These are phyloP conservation scores for Strigomonas galati DNA, from an alignment of 208 protist species.

Conservation along the genomic window DNA sequence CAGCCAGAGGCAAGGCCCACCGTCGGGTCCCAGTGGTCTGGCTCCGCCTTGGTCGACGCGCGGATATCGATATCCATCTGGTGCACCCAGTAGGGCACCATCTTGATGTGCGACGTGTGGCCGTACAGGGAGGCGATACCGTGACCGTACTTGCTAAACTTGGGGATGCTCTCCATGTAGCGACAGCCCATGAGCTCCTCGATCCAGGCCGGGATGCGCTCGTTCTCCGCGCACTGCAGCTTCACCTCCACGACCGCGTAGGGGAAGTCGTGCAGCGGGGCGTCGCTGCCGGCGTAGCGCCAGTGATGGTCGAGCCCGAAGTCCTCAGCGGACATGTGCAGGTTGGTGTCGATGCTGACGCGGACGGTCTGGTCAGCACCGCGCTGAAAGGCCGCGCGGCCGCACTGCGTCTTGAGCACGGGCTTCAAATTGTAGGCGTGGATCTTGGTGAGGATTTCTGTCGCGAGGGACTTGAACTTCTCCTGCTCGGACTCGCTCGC, in stretches of 20 bases:
- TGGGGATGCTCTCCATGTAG: slow-evolving; percentile 87
- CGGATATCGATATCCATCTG: slow-evolving; percentile 88
- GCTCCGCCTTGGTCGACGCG: slow-evolving; percentile 82
- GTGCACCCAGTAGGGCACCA: slow-evolving; percentile 90
- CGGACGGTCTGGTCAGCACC: slow-evolving; percentile 81
- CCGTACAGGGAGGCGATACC: slow-evolving; percentile 86
- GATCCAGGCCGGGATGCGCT: slow-evolving; percentile 86
- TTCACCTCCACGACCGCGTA: slow-evolving; percentile 90
- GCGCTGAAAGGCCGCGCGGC: slow-evolving; percentile 83
- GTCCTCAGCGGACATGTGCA: slow-evolving; percentile 76
- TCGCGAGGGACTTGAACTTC: slow-evolving; percentile 80
- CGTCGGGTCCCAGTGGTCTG: slow-evolving; percentile 79
- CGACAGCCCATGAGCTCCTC: slow-evolving; percentile 88
- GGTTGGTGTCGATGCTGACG: slow-evolving; percentile 85
- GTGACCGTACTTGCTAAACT: slow-evolving; percentile 90
- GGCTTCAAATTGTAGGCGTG: slow-evolving; percentile 86
- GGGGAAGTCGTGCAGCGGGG: slow-evolving; percentile 69
- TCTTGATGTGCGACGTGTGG: slow-evolving; percentile 80
- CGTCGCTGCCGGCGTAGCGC: slow-evolving; percentile 73
- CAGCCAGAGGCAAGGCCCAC: slow-evolving; percentile 71
- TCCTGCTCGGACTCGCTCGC: slow-evolving; percentile 60
- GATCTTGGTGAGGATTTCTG: slow-evolving; percentile 80
- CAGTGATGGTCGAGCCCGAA: slow-evolving; percentile 86
- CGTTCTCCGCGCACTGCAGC: slow-evolving; percentile 86
- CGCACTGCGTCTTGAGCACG: slow-evolving; percentile 80